Evolutionary conservation across 164 flowering plant species (phyloP), one percentile per base, ranked within the genome.

Genomic region (Akebia trifoliata): DNA sequence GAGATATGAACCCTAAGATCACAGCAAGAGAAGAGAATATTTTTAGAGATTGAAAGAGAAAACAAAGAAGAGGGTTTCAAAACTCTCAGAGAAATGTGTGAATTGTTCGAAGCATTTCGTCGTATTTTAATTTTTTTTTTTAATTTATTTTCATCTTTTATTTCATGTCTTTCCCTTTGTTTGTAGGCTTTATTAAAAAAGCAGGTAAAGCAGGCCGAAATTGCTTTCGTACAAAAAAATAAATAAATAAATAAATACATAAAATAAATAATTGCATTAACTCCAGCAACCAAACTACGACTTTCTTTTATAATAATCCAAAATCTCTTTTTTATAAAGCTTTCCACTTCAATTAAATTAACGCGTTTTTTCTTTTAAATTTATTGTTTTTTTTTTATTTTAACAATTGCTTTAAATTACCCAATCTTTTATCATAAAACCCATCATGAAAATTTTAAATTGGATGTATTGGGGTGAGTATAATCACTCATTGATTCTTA

Each of bases 161-260:
- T 62, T 26, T 55, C 29, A 49, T 59, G 43, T 56, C 52, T 67
- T 29, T 53, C 59, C n/a, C n/a, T n/a, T n/a, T n/a, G n/a, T 43
- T n/a, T n/a, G 10, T 22, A 35, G 40, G 6, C 40, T 52, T 56
- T 46, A n/a, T 61, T 50, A 39, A 53, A 52, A 68, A 67, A 52
- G 75, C 53, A 71, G 62, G 71, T 67, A 71, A 63, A 67, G 69
- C 63, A 59, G 69, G 69, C 63, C 62, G 65, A 67, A 66, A 66
- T 71, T 71, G 71, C 68, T 66, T 63, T 66, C 63, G 46, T 64
- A 21, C 49, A n/a, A n/a, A 59, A 54, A 50, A 59, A 42, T 50
- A 40, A 50, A 26, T 44, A 51, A 66, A 62, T 50, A 51, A 49
- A 39, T 38, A 44, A n/a, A n/a, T n/a, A 38, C n/a, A n/a, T n/a